These are phyloP conservation scores for Aspergillus heteromorphus DNA, from an alignment of 495 filamentous ascomycete genomes.

Conservation along the genomic window DNA sequence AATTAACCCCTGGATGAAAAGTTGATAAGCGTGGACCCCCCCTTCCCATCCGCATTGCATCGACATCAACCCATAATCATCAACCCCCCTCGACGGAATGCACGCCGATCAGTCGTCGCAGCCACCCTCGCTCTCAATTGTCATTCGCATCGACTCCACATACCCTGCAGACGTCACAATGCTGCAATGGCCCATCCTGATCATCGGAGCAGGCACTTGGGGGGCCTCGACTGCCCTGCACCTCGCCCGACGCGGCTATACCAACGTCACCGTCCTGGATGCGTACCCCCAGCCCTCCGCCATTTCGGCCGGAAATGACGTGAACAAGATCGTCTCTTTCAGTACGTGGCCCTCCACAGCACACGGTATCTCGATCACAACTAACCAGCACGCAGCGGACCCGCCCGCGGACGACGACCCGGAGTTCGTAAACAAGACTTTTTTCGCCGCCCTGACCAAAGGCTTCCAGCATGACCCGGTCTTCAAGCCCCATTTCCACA, in stretches of 20 bases:
- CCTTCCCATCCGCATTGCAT: too few species aligned
- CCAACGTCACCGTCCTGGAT: slow-evolving; percentile 45
- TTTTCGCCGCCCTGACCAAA: slow-evolving; percentile 13
- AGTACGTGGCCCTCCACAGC: background rate
- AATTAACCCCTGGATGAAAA: background rate
- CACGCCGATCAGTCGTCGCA: background rate
- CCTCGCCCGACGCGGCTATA: slow-evolving; percentile 45
- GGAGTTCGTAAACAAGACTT: slow-evolving; percentile 15
- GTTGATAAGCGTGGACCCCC: background rate
- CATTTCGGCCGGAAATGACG: slow-evolving; percentile 49
- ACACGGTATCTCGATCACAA: too few species aligned
- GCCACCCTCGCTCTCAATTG: background rate
- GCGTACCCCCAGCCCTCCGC: slow-evolving; percentile 39
- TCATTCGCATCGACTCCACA: background rate
- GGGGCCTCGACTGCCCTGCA: slow-evolving; percentile 48
- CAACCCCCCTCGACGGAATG: background rate
- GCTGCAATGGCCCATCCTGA: slow-evolving; percentile 18
- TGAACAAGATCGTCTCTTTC: slow-evolving; percentile 47
- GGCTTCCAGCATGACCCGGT: slow-evolving; percentile 45
- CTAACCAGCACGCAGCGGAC: background rate
- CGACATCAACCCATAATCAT: background rate
- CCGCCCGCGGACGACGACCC: background rate
- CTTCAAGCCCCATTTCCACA: slow-evolving; percentile 45
- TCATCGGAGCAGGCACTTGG: slow-evolving; percentile 49
- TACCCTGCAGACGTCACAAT: background rate